Base-by-base conservation (phyloP, 352 stramenopile genomes). In the Peronosclerospora sorghi region DNA sequence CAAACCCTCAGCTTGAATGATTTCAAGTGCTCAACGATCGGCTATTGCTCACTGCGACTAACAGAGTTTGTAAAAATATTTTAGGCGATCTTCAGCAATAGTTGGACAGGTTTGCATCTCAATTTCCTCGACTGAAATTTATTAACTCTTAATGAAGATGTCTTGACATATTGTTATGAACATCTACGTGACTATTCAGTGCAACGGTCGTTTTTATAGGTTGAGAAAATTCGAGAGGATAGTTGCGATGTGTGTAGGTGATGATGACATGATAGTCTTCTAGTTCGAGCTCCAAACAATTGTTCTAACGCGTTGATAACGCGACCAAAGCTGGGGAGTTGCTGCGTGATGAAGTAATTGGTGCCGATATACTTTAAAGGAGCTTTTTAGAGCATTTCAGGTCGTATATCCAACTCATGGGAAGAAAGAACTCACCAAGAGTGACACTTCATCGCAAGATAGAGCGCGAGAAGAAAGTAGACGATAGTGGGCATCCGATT, bases 381-480 rank as follows among this genome's bases (percentile, higher is more conserved):
- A n/a, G n/a, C n/a, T n/a, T n/a, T n/a, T n/a, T n/a, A n/a, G n/a
- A n/a, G n/a, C n/a, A n/a, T n/a, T n/a, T n/a, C n/a, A n/a, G n/a
- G n/a, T n/a, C n/a, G n/a, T n/a, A n/a, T n/a, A n/a, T n/a, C n/a
- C n/a, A n/a, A n/a, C n/a, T n/a, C n/a, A n/a, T n/a, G n/a, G n/a
- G n/a, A 42, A 27, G 28, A 40, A 17, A 20, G 19, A 17, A 15
- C 47, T 40, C 20, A 49, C 30, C 47, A 52, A 75, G 63, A 36
- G 60, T 73, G 64, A 59, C 62, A 45, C 64, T 54, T 21, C 50
- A 67, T 53, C 58, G 58, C 47, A 64, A 58, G 46, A 65, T 46
- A 30, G 68, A 64, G 8, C 52, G 58, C 54, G 63, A 71, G 32
- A 47, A 59, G 26, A 57, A 75, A 41, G 21, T 26, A 26, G 21